Evolutionary conservation across 495 filamentous ascomycete genomes (phyloP).

Genomic region (Penicillium desertorum): DNA sequence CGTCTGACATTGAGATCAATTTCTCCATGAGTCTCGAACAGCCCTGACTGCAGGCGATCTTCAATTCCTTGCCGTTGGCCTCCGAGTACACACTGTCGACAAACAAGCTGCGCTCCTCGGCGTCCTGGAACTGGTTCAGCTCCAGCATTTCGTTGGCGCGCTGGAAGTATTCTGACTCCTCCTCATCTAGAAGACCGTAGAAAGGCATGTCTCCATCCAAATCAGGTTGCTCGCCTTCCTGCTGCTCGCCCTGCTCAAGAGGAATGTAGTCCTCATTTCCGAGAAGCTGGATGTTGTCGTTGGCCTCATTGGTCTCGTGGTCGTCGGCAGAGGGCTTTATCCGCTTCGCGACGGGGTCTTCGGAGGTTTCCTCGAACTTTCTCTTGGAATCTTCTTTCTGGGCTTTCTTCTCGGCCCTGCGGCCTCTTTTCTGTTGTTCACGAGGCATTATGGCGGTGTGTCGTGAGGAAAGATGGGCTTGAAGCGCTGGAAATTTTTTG

Average conservation of each 20-base stretch:
- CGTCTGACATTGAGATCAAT: conserved; percentile 76
- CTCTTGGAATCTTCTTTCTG: conserved; percentile 46
- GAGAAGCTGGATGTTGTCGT: conserved; percentile 20
- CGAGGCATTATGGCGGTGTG: conserved; percentile 43
- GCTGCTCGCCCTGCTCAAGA: conserved; percentile 28
- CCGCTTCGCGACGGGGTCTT: conserved; percentile 41
- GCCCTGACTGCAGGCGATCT: conserved; percentile 90
- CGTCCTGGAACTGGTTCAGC: conserved; percentile 74
- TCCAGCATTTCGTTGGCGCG: conserved; percentile 85
- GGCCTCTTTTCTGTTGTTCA: conserved; percentile 67
- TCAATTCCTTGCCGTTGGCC: conserved; percentile 87
- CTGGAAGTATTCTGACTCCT: conserved; percentile 94
- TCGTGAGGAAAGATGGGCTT: conserved; percentile 8
- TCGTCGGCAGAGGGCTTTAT: conserved; percentile 35
- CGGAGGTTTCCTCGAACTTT: conserved; percentile 43
- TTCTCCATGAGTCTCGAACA: conserved; percentile 93
- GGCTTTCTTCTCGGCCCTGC: conserved; percentile 56
- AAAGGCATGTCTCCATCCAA: conserved; percentile 56
- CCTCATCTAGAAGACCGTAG: conserved; percentile 83
- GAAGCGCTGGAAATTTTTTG: conserved; percentile 33
- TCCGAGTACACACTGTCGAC: conserved; percentile 82
- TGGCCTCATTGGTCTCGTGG: conserved; percentile 21
- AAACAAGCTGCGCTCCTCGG: conserved; percentile 77
- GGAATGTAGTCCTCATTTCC: conserved; percentile 40
- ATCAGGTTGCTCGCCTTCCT: conserved; percentile 15